Conservation (phyloP, 2,329 filamentous ascomycete genomes). For the Monosporascus cannonballus region DNA sequence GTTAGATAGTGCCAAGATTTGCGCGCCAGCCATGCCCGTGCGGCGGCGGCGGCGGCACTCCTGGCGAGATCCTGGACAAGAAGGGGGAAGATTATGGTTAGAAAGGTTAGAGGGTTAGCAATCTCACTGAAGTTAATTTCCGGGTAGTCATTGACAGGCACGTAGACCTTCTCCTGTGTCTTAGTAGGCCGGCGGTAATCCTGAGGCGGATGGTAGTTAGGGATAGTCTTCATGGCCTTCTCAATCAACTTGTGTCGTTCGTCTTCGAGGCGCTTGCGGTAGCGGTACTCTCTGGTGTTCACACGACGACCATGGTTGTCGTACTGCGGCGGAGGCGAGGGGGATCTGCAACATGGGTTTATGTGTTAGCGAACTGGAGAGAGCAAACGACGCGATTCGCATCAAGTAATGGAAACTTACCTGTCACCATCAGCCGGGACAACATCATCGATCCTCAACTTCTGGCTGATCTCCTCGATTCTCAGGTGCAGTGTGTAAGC, state of each 20-base stretch:
- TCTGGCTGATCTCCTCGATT: constrained; percentile 99
- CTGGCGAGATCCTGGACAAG: constrained; percentile 40
- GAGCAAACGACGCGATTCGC: not conserved
- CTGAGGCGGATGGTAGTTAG: constrained; percentile 97
- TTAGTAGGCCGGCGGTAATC: constrained; percentile 98
- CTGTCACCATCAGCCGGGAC: constrained; percentile 94
- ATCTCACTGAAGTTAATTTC: constrained; percentile 99
- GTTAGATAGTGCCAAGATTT: constrained; percentile 28
- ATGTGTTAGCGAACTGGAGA: constrained; percentile 4
- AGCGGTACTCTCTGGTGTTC: constrained; percentile 97
- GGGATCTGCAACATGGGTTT: constrained; percentile 58
- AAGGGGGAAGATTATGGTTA: constrained; percentile 48
- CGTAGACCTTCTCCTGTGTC: constrained; percentile 99
- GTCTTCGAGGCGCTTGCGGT: constrained; percentile 95
- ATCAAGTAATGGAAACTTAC: constrained; percentile 46
- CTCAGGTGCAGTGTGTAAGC: constrained; percentile 94
- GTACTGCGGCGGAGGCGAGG: constrained; percentile 93
- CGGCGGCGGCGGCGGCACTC: constrained; percentile 32
- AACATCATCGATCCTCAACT: constrained; percentile 97
- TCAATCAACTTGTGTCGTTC: constrained; percentile 98
- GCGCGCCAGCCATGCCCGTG: constrained; percentile 25
- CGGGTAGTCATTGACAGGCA: constrained; percentile 99
- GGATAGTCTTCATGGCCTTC: constrained; percentile 98
- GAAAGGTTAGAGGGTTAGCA: constrained; percentile 94
- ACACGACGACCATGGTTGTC: constrained; percentile 99